Conservation (phyloP, 2,329 filamentous ascomycete genomes). For the Harringtonia aguacate region DNA sequence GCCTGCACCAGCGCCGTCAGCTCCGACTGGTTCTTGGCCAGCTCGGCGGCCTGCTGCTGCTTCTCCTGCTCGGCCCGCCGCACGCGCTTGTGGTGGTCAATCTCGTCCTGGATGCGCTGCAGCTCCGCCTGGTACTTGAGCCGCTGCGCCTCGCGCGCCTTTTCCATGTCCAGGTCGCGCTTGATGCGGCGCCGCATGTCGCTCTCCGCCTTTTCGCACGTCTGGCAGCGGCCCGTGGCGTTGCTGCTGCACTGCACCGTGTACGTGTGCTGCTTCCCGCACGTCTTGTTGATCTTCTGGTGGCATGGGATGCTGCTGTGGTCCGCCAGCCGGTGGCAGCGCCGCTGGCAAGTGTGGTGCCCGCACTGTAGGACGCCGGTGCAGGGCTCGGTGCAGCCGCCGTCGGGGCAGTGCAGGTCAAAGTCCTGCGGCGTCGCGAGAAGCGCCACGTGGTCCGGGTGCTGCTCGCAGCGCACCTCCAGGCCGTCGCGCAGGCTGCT, state of each 20-base stretch:
- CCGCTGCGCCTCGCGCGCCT: conserved; percentile 31
- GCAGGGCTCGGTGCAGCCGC: conserved; percentile 55
- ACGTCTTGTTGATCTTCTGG: conserved; percentile 29
- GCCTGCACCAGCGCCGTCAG: conserved; percentile 28
- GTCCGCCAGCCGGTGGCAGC: conserved; percentile 52
- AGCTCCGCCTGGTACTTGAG: conserved; percentile 32
- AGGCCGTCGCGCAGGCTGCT: conserved; percentile 48
- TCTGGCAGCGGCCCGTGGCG: conserved; percentile 28
- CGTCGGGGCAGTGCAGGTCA: conserved; percentile 51
- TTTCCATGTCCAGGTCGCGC: conserved; percentile 40
- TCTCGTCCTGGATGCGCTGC: conserved; percentile 40
- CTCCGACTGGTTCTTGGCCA: conserved; percentile 36
- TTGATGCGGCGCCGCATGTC: conserved; percentile 29
- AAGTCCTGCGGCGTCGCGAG: conserved; percentile 47
- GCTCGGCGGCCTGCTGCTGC: conserved; percentile 13
- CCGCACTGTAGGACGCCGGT: conserved; percentile 41
- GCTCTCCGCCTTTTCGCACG: conserved; percentile 40
- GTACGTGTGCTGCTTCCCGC: conserved; percentile 38
- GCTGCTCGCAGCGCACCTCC: conserved; percentile 48
- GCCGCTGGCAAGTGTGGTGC: conserved; percentile 44
- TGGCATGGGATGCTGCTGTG: conserved; percentile 37
- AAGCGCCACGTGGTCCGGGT: conserved; percentile 36
- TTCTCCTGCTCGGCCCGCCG: conserved; percentile 30
- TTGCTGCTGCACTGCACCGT: conserved; percentile 34
- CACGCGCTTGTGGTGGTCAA: conserved; percentile 33